Evolutionary conservation across 805 yeast genomes (phyloP), one percentile per base, ranked within the genome.

Genomic region (Schwanniomyces sp.): DNA sequence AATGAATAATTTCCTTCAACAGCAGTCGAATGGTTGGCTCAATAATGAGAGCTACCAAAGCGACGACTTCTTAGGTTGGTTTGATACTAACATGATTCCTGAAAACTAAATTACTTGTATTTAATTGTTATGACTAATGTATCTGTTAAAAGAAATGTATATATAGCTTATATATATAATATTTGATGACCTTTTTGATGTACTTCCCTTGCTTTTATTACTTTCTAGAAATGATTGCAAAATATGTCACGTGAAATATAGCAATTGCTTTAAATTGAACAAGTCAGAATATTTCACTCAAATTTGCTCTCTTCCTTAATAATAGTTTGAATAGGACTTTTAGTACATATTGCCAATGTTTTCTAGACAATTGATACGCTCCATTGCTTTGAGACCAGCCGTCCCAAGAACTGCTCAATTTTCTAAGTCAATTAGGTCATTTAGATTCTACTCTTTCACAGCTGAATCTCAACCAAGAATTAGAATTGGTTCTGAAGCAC

Each of bases 1-100:
- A 45, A 66, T 82, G 57, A 84, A 85, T 56, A 74, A 75, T 16
- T 86, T 87, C 54, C 82, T 87, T 66, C 90, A 86, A 61, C 90
- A 86, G 63, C 94, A 88, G 55, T 86, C 91, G 25, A 82, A 85
- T 29, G 91, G 90, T 27, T 89, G 96, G 96, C 78, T 85, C 61
- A 91, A 88, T 59, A 85, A 83, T 46, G 64, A 67, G 32, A 70
- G 66, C 44, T 59, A 66, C 47, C 72, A 69, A 28, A 88, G 84
- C 44, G 97, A 91, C 60, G 97, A 91, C 62, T 86, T 91, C 58
- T 70, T 91, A 41, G 97, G 97, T 10, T 91, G 96, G 96, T 87
- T 91, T 72, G 96, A 89, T 62, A 82, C 84, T 63, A 86, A 86
- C 58, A 54, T 61, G 54, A 49, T 61, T 41, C 60, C 59, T 17